phyloP scores from a whole-genome alignment of 148 eudicot species.

The Nepenthes gracilis region DNA sequence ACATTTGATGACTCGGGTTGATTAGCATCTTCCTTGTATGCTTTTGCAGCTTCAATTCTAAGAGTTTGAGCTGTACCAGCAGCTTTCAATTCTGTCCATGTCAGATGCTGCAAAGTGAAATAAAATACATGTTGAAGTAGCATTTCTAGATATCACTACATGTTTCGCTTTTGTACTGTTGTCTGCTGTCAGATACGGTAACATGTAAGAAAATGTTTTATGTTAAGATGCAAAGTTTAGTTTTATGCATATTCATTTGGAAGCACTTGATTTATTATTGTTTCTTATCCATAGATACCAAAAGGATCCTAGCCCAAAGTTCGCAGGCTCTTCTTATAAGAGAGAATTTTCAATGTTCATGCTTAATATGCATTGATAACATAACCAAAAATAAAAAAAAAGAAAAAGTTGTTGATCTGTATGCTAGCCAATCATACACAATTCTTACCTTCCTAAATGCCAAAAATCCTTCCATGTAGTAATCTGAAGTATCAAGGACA shows the following conservation, averaged over 20 bases:
- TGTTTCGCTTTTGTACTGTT: background rate
- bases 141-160: background rate
- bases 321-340: too few species aligned
- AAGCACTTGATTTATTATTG: too few species aligned
- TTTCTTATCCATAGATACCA: too few species aligned
- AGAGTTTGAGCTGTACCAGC: slow-evolving; percentile 14
- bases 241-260: too few species aligned
- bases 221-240: too few species aligned
- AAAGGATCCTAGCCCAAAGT: too few species aligned
- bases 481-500: slow-evolving; percentile 17
- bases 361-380: background rate
- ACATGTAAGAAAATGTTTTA: too few species aligned
- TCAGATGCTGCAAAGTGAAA: slow-evolving; percentile 9
- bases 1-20: slow-evolving; percentile 1
- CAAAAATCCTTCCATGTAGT: background rate
- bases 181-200: too few species aligned
- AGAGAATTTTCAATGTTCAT: background rate
- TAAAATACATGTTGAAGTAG: background rate
- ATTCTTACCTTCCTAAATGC: slow-evolving; percentile 4
- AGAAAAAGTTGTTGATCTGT: background rate
- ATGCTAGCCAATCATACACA: background rate
- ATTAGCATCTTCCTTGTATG: background rate
- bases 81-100: slow-evolving; percentile 21
- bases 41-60: background rate
- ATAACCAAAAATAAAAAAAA: too few species aligned